Conservation (phyloP, 2,329 filamentous ascomycete species). For the Aureobasidium zeae region DNA sequence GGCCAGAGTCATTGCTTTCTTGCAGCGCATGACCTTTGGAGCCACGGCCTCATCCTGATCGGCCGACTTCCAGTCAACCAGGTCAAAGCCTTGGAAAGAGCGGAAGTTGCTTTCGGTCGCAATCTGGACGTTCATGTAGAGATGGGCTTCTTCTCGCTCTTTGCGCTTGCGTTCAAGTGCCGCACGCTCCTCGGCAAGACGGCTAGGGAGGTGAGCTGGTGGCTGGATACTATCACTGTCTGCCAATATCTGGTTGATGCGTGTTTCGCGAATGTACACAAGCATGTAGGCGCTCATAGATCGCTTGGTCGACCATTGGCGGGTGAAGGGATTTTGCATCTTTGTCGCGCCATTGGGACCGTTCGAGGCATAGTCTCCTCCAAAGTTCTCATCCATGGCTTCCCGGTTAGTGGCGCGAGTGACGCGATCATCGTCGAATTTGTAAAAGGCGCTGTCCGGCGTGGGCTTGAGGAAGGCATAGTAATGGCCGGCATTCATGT, state of each 20-base stretch:
- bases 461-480: conserved; percentile 93
- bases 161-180: conserved; percentile 67
- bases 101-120: conserved; percentile 75
- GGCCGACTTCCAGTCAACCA: conserved; percentile 54
- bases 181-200: conserved; percentile 73
- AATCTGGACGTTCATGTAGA: conserved; percentile 79
- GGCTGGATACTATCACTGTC: conserved; percentile 69
- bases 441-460: conserved; percentile 91
- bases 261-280: conserved; percentile 86
- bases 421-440: conserved; percentile 93
- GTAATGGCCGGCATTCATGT: conserved; percentile 95
- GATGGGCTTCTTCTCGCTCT: conserved; percentile 86
- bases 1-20: conserved; percentile 64
- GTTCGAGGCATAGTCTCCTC: conserved; percentile 62
- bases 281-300: conserved; percentile 95
- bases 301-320: conserved; percentile 54
- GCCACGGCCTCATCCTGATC: conserved; percentile 59
- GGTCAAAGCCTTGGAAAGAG: conserved; percentile 72
- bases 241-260: conserved; percentile 72
- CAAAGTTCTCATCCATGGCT: conserved; percentile 92
- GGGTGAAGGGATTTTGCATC: conserved; percentile 55
- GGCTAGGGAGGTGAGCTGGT: conserved; percentile 67
- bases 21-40: conserved; percentile 62
- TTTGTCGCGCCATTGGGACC: conserved; percentile 47
- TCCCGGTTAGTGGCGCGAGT: conserved; percentile 88